Evolutionary conservation across 177 flowering plant species (phyloP).

Genomic region (Tripterygium wilfordii): DNA sequence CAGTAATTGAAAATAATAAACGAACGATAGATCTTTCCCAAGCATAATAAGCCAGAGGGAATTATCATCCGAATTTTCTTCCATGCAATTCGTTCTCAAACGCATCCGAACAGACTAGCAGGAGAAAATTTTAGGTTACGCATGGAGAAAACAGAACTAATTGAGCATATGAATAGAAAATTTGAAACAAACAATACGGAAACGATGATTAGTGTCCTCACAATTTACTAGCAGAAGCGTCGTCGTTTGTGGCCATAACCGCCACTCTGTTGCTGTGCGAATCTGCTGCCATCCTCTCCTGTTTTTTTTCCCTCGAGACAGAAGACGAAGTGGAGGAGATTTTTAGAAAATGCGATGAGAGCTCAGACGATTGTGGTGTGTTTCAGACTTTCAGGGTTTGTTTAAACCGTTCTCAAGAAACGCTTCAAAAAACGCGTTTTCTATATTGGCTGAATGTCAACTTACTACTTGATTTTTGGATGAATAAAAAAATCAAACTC

Average conservation of each 20-base stretch:
- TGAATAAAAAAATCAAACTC: too few species aligned
- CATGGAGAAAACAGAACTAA: neutral
- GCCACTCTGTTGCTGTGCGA: slow-evolving; percentile 74
- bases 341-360: too few species aligned
- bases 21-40: too few species aligned
- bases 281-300: slow-evolving; percentile 26
- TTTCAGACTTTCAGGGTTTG: too few species aligned
- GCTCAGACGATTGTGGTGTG: too few species aligned
- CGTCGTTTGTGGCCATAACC: slow-evolving; percentile 99
- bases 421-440: too few species aligned
- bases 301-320: neutral
- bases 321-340: too few species aligned
- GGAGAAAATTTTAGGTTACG: neutral
- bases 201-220: slow-evolving; percentile 33
- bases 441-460: too few species aligned
- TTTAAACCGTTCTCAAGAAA: too few species aligned
- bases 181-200: neutral
- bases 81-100: neutral
- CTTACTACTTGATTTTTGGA: too few species aligned
- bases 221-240: slow-evolving; percentile 95
- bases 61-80: neutral
- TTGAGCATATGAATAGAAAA: neutral
- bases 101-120: neutral
- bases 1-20: too few species aligned
- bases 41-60: too few species aligned